A percentile compares a stretch with the other conserved stretches of the same genome.
These are phyloP conservation scores for Jackrogersella minutella DNA, from an alignment of 495 filamentous ascomycete genomes.

Conservation along the genomic window DNA sequence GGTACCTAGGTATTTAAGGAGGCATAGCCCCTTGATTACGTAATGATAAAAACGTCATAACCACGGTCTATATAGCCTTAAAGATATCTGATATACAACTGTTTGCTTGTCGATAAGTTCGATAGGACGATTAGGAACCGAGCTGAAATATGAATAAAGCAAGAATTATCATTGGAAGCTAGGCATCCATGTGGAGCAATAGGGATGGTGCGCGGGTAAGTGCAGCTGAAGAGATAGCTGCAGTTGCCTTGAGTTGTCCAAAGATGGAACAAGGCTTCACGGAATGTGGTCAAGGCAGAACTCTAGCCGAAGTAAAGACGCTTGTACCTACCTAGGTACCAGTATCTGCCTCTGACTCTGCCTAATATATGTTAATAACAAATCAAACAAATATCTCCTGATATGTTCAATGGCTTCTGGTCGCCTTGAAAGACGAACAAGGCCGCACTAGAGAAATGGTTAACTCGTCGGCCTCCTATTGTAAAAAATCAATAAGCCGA, in stretches of 20 bases:
- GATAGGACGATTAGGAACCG: background rate
- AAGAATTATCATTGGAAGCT: slow-evolving; percentile 5
- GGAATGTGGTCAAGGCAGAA: no score
- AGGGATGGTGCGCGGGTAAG: slow-evolving; percentile 17
- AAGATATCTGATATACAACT: no score
- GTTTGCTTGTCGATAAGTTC: slow-evolving; percentile 9
- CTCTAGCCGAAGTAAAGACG: no score
- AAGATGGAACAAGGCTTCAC: background rate
- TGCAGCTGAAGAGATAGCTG: slow-evolving; percentile 17
- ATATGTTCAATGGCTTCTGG: background rate
- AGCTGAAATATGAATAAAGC: slow-evolving; percentile 9
- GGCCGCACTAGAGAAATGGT: slow-evolving; percentile 42
- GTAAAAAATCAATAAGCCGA: slow-evolving; percentile 18
- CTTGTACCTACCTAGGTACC: background rate
- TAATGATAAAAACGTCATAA: no score
- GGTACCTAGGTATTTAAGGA: no score
- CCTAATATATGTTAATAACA: slow-evolving; percentile 14
- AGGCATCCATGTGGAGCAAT: slow-evolving; percentile 12
- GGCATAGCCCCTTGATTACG: no score
- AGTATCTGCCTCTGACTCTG: background rate
- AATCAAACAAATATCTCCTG: background rate
- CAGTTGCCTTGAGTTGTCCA: slow-evolving; percentile 1
- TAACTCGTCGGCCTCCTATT: slow-evolving; percentile 42
- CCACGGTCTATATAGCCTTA: no score
- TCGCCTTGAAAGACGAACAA: background rate